Evolutionary conservation across 2,329 filamentous ascomycete genomes (phyloP).

Genomic region (Fusarium longipes): DNA sequence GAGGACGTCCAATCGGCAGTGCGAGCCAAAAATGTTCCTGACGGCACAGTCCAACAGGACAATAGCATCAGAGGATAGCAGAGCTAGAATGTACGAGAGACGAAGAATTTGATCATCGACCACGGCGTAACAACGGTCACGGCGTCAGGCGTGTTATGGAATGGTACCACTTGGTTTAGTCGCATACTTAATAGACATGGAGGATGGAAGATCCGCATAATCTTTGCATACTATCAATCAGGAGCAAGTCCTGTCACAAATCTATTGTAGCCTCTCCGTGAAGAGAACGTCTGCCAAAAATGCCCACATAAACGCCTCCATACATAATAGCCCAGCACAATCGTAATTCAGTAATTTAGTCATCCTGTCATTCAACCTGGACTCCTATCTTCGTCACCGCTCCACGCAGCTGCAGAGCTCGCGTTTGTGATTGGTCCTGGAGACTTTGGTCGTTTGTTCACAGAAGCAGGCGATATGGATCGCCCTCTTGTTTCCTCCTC

Average conservation of each 20-base stretch:
- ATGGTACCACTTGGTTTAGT: slow-evolving; percentile 29
- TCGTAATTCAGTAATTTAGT: background rate
- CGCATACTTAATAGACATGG: slow-evolving; percentile 38
- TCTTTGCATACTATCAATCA: slow-evolving; percentile 41
- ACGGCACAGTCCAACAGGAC: background rate
- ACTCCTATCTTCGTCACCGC: slow-evolving; percentile 25
- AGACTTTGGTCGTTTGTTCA: slow-evolving; percentile 36
- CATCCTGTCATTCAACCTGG: slow-evolving; percentile 4
- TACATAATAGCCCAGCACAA: slow-evolving; percentile 24
- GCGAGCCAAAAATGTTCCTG: slow-evolving; percentile 17
- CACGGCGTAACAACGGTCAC: slow-evolving; percentile 39
- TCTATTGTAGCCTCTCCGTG: slow-evolving; percentile 36
- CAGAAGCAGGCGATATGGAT: slow-evolving; percentile 25
- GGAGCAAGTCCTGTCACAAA: slow-evolving; percentile 42
- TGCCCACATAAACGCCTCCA: slow-evolving; percentile 38
- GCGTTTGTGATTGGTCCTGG: slow-evolving; percentile 46
- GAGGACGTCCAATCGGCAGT: slow-evolving; percentile 17
- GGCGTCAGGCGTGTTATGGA: slow-evolving; percentile 45
- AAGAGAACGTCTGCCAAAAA: slow-evolving; percentile 38
- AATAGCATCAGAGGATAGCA: slow-evolving; percentile 2
- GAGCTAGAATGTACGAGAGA: slow-evolving; percentile 43
- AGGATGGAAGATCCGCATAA: slow-evolving; percentile 38
- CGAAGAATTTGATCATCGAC: slow-evolving; percentile 43
- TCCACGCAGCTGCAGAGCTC: slow-evolving; percentile 46
- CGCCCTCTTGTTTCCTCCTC: slow-evolving; percentile 38